A percentile compares a stretch with the other conserved stretches of the same genome.
Conservation (phyloP, 495 filamentous ascomycete species). For the Penicillium lagena region DNA sequence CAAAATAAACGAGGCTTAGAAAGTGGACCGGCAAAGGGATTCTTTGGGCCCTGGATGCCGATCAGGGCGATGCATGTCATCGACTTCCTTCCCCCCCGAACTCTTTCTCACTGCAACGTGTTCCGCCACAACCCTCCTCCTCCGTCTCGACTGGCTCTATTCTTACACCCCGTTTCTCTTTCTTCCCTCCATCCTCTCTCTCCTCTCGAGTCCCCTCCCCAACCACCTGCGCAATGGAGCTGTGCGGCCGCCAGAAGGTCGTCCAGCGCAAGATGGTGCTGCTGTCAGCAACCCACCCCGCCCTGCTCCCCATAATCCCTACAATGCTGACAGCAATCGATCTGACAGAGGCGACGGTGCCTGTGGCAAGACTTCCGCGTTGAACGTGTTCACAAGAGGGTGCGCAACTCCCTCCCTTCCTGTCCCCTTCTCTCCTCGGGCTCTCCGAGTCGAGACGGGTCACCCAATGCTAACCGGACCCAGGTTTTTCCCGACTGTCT, state of each 20-base stretch:
- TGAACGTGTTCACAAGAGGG: conserved; percentile 99
- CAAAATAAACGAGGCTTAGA: too few species aligned
- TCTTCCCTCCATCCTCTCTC: neutral
- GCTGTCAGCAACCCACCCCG: conserved; percentile 50
- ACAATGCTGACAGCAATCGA: neutral
- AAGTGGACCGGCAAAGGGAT: too few species aligned
- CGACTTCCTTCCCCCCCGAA: conserved; percentile 24
- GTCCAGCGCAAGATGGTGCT: conserved; percentile 97
- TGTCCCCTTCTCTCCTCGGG: conserved; percentile 1
- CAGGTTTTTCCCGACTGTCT: conserved; percentile 96
- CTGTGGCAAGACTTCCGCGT: conserved; percentile 91
- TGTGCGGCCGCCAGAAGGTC: conserved; percentile 62
- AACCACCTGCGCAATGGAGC: conserved; percentile 29
- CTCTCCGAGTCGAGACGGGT: neutral
- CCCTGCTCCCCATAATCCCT: too few species aligned
- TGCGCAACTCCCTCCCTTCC: conserved; percentile 33
- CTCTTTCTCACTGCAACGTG: conserved; percentile 1
- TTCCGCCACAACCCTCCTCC: neutral
- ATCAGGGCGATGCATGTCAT: conserved; percentile 23
- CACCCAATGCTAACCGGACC: conserved; percentile 10
- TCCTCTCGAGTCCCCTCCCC: neutral
- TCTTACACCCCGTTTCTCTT: conserved; percentile 4
- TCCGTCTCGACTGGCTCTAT: neutral
- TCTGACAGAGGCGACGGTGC: conserved; percentile 84
- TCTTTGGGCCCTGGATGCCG: too few species aligned